Evolutionary conservation across 1,284 basidiomycete genomes (phyloP).

Genomic region (Leccinum insolens): DNA sequence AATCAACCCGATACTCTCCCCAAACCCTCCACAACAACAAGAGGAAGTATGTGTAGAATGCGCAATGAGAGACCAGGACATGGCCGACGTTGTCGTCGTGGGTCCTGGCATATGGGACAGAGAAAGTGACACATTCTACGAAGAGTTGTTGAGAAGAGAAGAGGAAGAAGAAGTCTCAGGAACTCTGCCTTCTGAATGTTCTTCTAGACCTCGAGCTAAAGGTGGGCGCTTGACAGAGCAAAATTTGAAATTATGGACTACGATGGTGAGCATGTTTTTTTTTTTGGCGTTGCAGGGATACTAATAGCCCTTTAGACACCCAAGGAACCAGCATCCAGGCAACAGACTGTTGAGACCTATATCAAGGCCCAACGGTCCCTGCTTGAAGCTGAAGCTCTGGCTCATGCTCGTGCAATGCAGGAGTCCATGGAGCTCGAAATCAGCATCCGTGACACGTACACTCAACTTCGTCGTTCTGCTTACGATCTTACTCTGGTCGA

Average conservation of each 20-base stretch:
- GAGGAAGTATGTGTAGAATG: slow-evolving; percentile 96
- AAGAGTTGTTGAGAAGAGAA: slow-evolving; percentile 80
- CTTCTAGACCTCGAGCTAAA: slow-evolving; percentile 58
- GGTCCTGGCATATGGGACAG: slow-evolving; percentile 91
- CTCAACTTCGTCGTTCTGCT: slow-evolving; percentile 73
- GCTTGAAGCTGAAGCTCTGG: slow-evolving; percentile 74
- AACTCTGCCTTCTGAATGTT: slow-evolving; percentile 45
- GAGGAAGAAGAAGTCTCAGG: slow-evolving; percentile 64
- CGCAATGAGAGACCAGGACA: slow-evolving; percentile 98
- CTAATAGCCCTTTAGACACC: slow-evolving; percentile 58
- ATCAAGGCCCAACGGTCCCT: slow-evolving; percentile 71
- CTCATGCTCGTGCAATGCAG: slow-evolving; percentile 73
- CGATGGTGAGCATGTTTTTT: slow-evolving; percentile 62
- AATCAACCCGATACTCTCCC: slow-evolving; percentile 61
- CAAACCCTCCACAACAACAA: slow-evolving; percentile 48
- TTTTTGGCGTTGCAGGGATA: slow-evolving; percentile 11
- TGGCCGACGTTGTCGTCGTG: slow-evolving; percentile 93
- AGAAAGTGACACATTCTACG: slow-evolving; percentile 81
- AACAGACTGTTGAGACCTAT: slow-evolving; percentile 71
- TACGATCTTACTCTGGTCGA: slow-evolving; percentile 64
- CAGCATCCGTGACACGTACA: slow-evolving; percentile 76
- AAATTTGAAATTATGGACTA: slow-evolving; percentile 86
- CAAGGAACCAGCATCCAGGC: slow-evolving; percentile 75
- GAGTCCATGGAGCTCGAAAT: slow-evolving; percentile 75
- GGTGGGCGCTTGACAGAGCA: slow-evolving; percentile 78